Evolutionary conservation across 2,329 filamentous ascomycete genomes (phyloP), one percentile per base, ranked within the genome.

Genomic region (Scopulariopsis brevicaulis): DNA sequence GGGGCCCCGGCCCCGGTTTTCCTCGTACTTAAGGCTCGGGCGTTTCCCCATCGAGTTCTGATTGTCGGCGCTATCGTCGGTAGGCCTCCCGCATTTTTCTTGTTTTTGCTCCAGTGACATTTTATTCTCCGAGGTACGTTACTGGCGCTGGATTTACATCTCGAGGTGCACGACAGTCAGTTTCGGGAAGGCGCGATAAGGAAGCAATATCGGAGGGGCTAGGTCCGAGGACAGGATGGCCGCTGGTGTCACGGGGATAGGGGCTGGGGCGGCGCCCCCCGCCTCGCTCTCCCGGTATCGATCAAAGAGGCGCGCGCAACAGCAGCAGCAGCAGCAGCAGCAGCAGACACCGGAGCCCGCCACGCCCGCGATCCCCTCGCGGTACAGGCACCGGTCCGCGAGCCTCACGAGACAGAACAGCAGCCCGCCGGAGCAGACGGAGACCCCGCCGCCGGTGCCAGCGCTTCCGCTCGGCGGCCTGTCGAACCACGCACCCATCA

Each of bases 361-460:
- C 34, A 35, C 28, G 32, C 53, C 32, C n/a, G 37, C 32, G 2
- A 43, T 37, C 22, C 54, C 54, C 22, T 55, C 54, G 54, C 37
- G 54, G 7, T 55, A 55, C 37, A 55, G 54, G 24, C 54, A 55
- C 35, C 54, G 54, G 15, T 46, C 54, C 14, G 35, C 53, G 18
- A 54, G 51, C 25, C 54, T 55, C 22, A 22, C 32, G 8, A 55
- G 34, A 43, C 34, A 34, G 15, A 5, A n/a, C 10, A 46, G 12
- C 22, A 46, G 18, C 40, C 25, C 40, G 40, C 55, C 40, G 25
- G 24, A 35, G 18, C 25, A 15, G 43, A 50, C 55, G 22, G 24
- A 50, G 37, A 54, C 53, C 24, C 40, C 32, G 50, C 56, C 56
- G 34, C 51, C 56, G 18, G 56, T 58, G 20, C 56, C 56, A n/a